Conservation (phyloP, 106 monocot genomes). For the Chionographis japonica region DNA sequence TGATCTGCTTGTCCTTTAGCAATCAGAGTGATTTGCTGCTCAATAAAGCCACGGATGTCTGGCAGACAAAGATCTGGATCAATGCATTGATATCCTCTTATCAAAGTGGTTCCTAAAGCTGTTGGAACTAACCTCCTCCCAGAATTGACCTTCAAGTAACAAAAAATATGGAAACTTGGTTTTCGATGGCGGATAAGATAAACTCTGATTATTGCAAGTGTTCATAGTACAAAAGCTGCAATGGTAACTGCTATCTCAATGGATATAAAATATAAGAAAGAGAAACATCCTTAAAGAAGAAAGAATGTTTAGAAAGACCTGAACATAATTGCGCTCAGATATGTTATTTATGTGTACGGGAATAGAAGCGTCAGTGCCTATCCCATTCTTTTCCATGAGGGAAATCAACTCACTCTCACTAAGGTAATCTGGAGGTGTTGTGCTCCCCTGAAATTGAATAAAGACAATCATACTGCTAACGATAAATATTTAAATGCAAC, state of each 20-base stretch:
- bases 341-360: constrained; percentile 95
- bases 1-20: constrained; percentile 91
- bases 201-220: no score
- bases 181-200: no score
- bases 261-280: neutral
- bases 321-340: constrained; percentile 93
- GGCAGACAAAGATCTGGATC: constrained; percentile 96
- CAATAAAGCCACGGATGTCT: constrained; percentile 95
- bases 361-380: constrained; percentile 97
- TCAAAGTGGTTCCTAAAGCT: constrained; percentile 76
- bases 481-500: neutral
- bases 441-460: constrained; percentile 63
- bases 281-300: neutral
- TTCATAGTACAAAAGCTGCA: no score
- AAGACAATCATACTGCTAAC: neutral
- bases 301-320: constrained; percentile 39
- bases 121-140: constrained; percentile 92
- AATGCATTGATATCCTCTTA: constrained; percentile 95
- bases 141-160: constrained; percentile 64
- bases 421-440: constrained; percentile 90
- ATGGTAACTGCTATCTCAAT: no score
- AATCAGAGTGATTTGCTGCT: constrained; percentile 93
- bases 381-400: constrained; percentile 97
- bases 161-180: constrained; percentile 2
- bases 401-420: constrained; percentile 97